phyloP scores from a whole-genome alignment of 768 basidiomycete genomes.

The Dioszegia crocea region DNA sequence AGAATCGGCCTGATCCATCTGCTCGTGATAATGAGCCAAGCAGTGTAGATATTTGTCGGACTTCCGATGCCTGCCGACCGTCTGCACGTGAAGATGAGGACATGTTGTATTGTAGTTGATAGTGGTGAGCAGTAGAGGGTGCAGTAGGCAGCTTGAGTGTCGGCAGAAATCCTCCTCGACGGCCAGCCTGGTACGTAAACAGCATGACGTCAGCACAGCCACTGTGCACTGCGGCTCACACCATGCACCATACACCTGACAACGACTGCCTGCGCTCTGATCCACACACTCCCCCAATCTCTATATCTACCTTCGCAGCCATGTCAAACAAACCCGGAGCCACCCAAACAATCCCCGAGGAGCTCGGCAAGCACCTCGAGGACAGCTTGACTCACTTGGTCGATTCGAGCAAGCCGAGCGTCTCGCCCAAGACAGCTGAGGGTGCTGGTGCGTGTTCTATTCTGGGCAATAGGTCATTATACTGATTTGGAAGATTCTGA shows the following conservation, averaged over 20 bases:
- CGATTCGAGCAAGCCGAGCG: constrained; percentile 14
- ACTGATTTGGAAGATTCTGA: constrained; percentile 9
- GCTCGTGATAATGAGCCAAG: constrained; percentile 48
- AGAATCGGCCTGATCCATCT: constrained; percentile 51
- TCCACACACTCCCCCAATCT: too few relatives aligned
- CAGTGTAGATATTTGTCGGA: constrained; percentile 35
- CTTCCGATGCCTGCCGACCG: constrained; percentile 29
- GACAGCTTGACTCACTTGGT: constrained; percentile 35
- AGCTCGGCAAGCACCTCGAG: constrained; percentile 37
- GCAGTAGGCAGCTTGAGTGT: too few relatives aligned
- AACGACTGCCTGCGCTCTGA: too few relatives aligned
- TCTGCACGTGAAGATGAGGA: constrained; percentile 26
- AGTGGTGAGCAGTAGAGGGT: too few relatives aligned
- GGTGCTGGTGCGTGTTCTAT: constrained; percentile 11
- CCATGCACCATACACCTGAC: too few relatives aligned
- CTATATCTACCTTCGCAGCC: too few relatives aligned
- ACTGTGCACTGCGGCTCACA: too few relatives aligned
- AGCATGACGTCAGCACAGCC: neutral
- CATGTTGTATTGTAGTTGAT: neutral
- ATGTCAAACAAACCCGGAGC: constrained; percentile 25
- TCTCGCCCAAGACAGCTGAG: constrained; percentile 13
- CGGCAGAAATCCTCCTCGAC: neutral
- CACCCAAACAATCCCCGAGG: constrained; percentile 20
- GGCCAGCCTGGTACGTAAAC: neutral
- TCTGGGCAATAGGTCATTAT: constrained; percentile 11